phyloP scores from a whole-genome alignment of 2,329 filamentous ascomycete genomes.

The Pyrenophora graminea region DNA sequence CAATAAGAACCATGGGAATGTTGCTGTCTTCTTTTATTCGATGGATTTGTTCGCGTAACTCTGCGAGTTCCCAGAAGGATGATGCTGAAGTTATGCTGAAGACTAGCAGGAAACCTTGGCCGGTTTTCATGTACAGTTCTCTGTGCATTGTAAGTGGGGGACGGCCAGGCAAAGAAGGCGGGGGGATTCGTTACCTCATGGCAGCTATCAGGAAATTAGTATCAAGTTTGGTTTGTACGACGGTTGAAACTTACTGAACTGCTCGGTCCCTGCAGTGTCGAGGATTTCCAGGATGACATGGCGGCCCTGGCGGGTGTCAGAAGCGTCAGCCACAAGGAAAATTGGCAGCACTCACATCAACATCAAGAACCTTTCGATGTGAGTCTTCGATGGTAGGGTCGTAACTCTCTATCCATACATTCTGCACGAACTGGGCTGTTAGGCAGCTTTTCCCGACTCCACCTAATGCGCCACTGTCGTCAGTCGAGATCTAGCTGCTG shows the following conservation, averaged over 20 bases:
- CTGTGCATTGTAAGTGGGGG: slow-evolving; percentile 24
- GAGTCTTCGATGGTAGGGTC: slow-evolving; percentile 67
- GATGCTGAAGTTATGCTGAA: slow-evolving; percentile 88
- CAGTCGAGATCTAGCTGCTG: slow-evolving; percentile 24
- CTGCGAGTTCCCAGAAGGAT: slow-evolving; percentile 79
- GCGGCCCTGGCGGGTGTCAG: slow-evolving; percentile 64
- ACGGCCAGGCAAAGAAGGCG: slow-evolving; percentile 10
- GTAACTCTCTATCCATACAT: slow-evolving; percentile 85
- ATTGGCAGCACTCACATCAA: slow-evolving; percentile 70
- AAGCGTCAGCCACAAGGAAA: neutral
- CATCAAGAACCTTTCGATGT: slow-evolving; percentile 66
- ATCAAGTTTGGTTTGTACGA: neutral
- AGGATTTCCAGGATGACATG: slow-evolving; percentile 90
- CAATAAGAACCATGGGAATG: slow-evolving; percentile 85
- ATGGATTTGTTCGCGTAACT: slow-evolving; percentile 85
- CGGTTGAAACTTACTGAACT: slow-evolving; percentile 72
- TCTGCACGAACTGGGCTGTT: slow-evolving; percentile 91
- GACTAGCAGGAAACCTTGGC: slow-evolving; percentile 87
- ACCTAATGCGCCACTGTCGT: slow-evolving; percentile 57
- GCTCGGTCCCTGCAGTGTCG: slow-evolving; percentile 88
- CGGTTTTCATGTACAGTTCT: slow-evolving; percentile 77
- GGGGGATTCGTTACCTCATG: slow-evolving; percentile 37
- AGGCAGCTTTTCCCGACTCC: slow-evolving; percentile 92
- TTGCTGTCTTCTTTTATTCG: slow-evolving; percentile 88
- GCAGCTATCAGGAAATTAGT: slow-evolving; percentile 35